Evolutionary conservation across 2,329 filamentous ascomycete species (phyloP).

Genomic region (Trichoderma lentiforme): DNA sequence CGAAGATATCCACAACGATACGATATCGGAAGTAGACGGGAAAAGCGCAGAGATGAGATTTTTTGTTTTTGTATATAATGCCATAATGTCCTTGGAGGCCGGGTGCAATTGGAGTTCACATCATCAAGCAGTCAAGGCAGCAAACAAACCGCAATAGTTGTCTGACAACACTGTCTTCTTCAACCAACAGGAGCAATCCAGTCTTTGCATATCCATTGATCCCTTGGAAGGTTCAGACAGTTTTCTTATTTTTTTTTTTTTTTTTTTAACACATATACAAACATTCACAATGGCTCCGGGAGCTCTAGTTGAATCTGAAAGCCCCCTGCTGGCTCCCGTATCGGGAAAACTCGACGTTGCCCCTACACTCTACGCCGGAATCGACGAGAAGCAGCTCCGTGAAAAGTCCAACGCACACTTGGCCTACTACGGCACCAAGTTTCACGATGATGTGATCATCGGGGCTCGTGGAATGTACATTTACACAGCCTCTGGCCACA

Average conservation of each 20-base stretch:
- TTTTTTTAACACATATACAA: background rate
- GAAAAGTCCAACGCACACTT: constrained; percentile 27
- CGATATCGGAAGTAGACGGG: constrained; percentile 20
- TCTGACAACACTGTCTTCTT: background rate
- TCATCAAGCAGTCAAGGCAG: background rate
- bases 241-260: background rate
- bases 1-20: constrained; percentile 12
- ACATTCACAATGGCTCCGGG: constrained; percentile 25
- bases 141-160: background rate
- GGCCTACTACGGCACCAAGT: constrained; percentile 27
- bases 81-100: background rate
- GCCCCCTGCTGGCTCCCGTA: constrained; percentile 6
- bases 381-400: constrained; percentile 24
- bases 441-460: constrained; percentile 38
- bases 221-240: background rate
- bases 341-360: constrained; percentile 13
- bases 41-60: background rate
- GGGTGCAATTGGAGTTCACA: background rate
- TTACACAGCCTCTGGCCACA: constrained; percentile 43
- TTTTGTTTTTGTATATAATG: constrained; percentile 1
- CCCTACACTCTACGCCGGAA: constrained; percentile 23
- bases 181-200: background rate
- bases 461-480: constrained; percentile 43
- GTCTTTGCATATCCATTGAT: background rate
- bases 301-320: constrained; percentile 16